Evolutionary conservation across 192 early-diverging fungal species (phyloP), one percentile per base, ranked within the genome.

Genomic region (Mortierella claussenii): DNA sequence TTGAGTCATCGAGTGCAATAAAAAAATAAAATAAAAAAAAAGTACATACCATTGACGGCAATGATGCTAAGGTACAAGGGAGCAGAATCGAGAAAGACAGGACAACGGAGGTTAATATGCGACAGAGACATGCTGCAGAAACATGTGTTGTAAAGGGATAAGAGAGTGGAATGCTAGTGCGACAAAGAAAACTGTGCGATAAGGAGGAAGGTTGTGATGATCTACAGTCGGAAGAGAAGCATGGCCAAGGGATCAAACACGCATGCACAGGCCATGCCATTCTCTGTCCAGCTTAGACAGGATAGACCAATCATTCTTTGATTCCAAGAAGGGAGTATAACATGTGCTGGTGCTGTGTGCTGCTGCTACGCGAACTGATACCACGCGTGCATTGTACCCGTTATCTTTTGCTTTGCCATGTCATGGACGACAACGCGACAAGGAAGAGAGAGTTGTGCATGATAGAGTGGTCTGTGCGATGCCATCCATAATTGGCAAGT

Each of bases 21-120:
- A n/a, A n/a, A n/a, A n/a, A n/a, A n/a, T n/a, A n/a, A n/a, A 40
- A 13, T 40, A 40, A 55, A 30, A n/a, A 52, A 1, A 40, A 11
- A 46, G 13, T 10, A 6, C 30, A 67, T 81, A 88, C 86, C 86
- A 88, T 69, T 86, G 83, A 44, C 86, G 70, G 57, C 86, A 88
- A 52, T 88, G 86, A 78, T 88, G 86, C 86, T 88, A 24, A 24
- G 3, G 48, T 15, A 2, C 6, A 47, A 23, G 37, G n/a, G 10
- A 51, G 47, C n/a, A 48, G n/a, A 4, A 28, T 26, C 15, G 48
- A 52, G 48, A 50, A 48, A 51, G 23, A 15, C 49, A 23, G 26
- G 46, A 52, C 10, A 68, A 30, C 15, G n/a, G 15, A 43, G 34
- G 28, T 0, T 42, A 28, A 54, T 33, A 54, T 43, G 31, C 31